Conservation (phyloP, 2,329 filamentous ascomycete genomes). For the Teratosphaeria nubilosa region DNA sequence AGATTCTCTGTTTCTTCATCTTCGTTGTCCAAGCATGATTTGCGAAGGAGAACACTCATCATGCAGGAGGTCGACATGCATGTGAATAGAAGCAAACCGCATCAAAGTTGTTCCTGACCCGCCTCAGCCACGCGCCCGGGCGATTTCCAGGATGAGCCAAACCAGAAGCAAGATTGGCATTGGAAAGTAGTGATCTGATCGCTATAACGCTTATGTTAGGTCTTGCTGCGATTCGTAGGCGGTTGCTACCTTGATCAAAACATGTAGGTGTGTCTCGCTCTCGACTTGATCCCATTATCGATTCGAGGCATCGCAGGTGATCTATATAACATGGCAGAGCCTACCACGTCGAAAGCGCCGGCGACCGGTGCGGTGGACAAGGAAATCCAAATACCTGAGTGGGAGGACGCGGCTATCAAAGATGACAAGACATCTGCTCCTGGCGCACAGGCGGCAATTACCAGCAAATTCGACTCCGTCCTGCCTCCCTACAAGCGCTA, state of each 20-base stretch:
- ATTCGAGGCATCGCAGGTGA: not conserved
- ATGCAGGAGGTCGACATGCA: not conserved
- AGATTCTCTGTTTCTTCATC: too few species aligned
- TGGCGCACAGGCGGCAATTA: not conserved
- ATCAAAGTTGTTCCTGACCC: not conserved
- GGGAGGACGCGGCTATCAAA: slow-evolving; percentile 13
- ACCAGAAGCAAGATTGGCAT: not conserved
- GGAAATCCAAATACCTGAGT: slow-evolving; percentile 16
- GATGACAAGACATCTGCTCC: not conserved
- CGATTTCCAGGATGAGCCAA: not conserved
- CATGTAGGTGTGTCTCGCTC: not conserved
- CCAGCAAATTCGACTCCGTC: not conserved
- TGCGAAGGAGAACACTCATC: not conserved
- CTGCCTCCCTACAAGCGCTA: slow-evolving; percentile 31
- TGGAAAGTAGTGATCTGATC: not conserved
- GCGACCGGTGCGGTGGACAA: not conserved
- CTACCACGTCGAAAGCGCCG: not conserved
- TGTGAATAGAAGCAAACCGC: not conserved
- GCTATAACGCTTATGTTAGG: not conserved
- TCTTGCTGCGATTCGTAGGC: not conserved
- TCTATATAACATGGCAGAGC: not conserved
- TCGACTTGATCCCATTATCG: not conserved
- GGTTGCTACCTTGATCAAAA: not conserved
- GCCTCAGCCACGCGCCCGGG: not conserved
- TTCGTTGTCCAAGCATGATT: not conserved